Percentiles rank a stretch among this genome's conserved stretches.
phyloP scores from a whole-genome alignment of 345 rosid genomes.

The Bruguiera gymnorhiza region DNA sequence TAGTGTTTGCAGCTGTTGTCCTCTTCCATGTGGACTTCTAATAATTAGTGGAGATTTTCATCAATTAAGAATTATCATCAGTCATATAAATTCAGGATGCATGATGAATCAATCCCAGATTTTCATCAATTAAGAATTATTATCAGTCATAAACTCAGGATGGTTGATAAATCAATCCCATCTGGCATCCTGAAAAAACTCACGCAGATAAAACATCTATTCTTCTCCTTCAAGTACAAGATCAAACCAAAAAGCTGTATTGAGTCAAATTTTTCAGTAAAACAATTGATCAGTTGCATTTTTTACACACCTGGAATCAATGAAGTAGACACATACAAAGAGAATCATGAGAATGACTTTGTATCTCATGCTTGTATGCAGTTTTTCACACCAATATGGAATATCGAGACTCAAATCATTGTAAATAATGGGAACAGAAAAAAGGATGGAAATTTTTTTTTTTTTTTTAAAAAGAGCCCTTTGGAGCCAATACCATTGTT shows the following conservation, averaged over 20 bases:
- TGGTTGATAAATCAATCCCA: not conserved
- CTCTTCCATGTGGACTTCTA: no score
- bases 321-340: conserved; percentile 31
- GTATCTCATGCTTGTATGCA: conserved; percentile 35
- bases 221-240: not conserved
- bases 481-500: conserved; percentile 16
- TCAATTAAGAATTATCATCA: no score
- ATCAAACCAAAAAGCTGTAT: not conserved
- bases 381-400: conserved; percentile 14
- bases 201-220: not conserved
- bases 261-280: conserved; percentile 7
- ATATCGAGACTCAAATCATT: conserved; percentile 3
- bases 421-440: conserved; percentile 27
- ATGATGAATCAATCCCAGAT: not conserved
- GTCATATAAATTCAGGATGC: not conserved
- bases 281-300: conserved; percentile 22
- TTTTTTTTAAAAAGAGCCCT: conserved; percentile 3
- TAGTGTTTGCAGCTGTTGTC: no score
- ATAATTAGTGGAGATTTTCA: no score
- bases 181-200: not conserved
- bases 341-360: conserved; percentile 28
- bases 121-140: no score
- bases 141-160: not conserved
- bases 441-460: not conserved
- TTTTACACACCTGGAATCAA: conserved; percentile 29